These are phyloP conservation scores for Ogataea methylovora DNA, from an alignment of 805 yeast species.

Conservation along the genomic window DNA sequence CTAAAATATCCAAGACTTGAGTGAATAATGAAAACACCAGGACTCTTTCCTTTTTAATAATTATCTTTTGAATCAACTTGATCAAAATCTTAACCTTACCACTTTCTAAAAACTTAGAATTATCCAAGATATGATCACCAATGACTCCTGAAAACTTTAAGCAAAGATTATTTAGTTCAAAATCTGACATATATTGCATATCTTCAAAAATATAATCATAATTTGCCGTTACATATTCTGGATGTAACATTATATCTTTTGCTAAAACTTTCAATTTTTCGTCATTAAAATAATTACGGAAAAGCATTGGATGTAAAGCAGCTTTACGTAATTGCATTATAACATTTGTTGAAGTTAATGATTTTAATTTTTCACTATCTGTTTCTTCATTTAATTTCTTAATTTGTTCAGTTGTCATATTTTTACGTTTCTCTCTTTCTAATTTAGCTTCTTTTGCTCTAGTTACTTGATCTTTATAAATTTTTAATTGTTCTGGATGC, in stretches of 20 bases:
- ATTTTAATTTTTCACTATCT: constrained; percentile 19
- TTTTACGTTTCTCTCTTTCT: constrained; percentile 37
- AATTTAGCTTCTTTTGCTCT: constrained; percentile 30
- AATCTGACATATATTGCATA: constrained; percentile 92
- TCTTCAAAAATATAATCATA: constrained; percentile 76
- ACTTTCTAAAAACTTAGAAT: constrained; percentile 47
- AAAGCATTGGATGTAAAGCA: constrained; percentile 83
- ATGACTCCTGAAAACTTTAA: constrained; percentile 63
- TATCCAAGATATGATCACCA: constrained; percentile 42
- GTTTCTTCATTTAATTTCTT: constrained; percentile 17
- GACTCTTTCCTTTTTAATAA: constrained; percentile 54
- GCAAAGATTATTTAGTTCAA: constrained; percentile 74
- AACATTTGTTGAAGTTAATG: constrained; percentile 48
- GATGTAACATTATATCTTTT: constrained; percentile 69
- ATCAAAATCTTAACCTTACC: constrained; percentile 66
- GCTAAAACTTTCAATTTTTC: constrained; percentile 59
- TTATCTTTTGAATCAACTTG: constrained; percentile 49
- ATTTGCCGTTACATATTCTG: constrained; percentile 72
- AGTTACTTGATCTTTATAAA: constrained; percentile 57
- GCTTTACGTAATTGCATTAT: constrained; percentile 90
- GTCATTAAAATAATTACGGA: constrained; percentile 59
- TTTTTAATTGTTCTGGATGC: constrained; percentile 41
- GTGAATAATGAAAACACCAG: constrained; percentile 89
- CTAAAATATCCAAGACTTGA: constrained; percentile 83
- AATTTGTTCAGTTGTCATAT: constrained; percentile 24